These are phyloP conservation scores for Penicillium soppii DNA, from an alignment of 495 filamentous ascomycete genomes.

Conservation along the genomic window DNA sequence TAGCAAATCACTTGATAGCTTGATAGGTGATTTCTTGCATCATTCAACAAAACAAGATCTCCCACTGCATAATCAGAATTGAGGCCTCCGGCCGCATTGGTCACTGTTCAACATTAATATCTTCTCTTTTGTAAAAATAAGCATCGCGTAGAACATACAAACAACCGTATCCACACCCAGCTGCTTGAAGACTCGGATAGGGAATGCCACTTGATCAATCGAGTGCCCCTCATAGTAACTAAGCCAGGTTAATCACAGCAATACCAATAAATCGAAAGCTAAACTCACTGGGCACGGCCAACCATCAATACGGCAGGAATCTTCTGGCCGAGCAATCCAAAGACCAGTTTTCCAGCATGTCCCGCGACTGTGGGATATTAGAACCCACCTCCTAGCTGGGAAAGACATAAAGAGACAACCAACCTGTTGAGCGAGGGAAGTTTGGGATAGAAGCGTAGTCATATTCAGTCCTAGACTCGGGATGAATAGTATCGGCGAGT, in stretches of 20 bases:
- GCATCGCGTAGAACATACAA: conserved; percentile 39
- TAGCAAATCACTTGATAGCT: conserved; percentile 18
- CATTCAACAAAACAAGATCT: conserved; percentile 71
- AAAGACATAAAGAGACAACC: conserved; percentile 17
- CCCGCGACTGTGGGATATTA: conserved; percentile 51
- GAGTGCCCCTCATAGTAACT: conserved; percentile 80
- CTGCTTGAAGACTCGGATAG: conserved; percentile 67
- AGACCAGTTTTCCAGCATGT: conserved; percentile 74
- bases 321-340: conserved; percentile 58
- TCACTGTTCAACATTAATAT: conserved; percentile 47
- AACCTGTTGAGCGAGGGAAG: conserved; percentile 67
- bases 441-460: conserved; percentile 63
- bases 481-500: conserved; percentile 58
- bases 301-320: conserved; percentile 69
- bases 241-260: neutral
- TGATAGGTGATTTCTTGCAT: conserved; percentile 45
- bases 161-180: conserved; percentile 65
- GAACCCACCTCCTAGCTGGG: neutral
- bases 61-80: conserved; percentile 68
- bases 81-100: conserved; percentile 75
- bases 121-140: neutral
- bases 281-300: conserved; percentile 69
- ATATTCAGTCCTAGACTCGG: conserved; percentile 53
- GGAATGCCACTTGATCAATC: conserved; percentile 67
- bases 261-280: neutral